Base-by-base conservation (phyloP, 2,329 filamentous ascomycete genomes). In the Aspergillus novoparasiticus region DNA sequence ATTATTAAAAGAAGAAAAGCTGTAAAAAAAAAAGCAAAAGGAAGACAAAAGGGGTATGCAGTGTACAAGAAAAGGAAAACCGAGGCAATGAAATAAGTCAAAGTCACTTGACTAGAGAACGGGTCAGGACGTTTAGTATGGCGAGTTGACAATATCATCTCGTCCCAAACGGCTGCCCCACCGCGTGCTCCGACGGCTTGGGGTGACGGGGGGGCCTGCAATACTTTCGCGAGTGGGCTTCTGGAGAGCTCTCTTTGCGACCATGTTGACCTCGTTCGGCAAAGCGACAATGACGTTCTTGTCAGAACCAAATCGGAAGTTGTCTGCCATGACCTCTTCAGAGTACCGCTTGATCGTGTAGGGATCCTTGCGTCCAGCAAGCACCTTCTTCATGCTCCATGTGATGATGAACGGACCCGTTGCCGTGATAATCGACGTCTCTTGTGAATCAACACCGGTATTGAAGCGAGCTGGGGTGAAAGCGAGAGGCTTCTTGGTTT, bases 261-360 rank as follows among this genome's bases (percentile, higher is more conserved):
- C 92, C 94, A 98, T 98, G 79, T 97, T 96, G 69, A 99, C 95
- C 78, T 98, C 94, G 75, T 99, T 97, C 2, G 95, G 94, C 67
- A 99, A 82, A 0, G 95, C 95, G 41, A 99, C 94, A 73, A 99
- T 97, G 72, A 99, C 93, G 73, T 97, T 97, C 86, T 97, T 96
- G 79, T 99, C 95, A 6, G 90, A 94, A 54, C 94, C 94, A 73
- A 93, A 99, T 73, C 95, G 93, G 88, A 99, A 99, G 77, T 99
- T 96, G 77, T 99, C 95, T 4, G 95, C 95, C 84, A 96, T 97
- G 75, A 99, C 93, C 67, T 96, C 91, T 73, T 99, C 95, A 0
- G 88, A 86, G 76, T 99, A 99, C 19, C 95, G 90, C 84, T 98
- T 97, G 84, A 99, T 98, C 70, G 89, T 91, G 81, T 99, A 99